Percentiles rank a stretch among this genome's conserved stretches.
Conservation (phyloP, 169 alveolate species). For the Theileria sp. region DNA sequence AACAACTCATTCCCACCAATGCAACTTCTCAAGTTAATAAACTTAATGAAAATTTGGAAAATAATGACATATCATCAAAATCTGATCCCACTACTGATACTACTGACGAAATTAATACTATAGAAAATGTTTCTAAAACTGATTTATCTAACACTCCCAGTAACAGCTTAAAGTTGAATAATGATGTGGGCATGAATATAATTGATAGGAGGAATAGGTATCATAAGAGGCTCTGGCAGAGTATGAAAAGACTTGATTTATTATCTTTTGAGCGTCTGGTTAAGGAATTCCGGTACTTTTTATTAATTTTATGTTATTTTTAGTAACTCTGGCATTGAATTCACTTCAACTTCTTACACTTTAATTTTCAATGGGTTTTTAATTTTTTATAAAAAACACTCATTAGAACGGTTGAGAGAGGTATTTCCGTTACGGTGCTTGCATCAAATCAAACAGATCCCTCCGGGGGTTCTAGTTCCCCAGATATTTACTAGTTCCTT, state of each 20-base stretch:
- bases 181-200: neutral
- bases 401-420: neutral
- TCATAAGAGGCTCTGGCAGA: slow-evolving; percentile 45
- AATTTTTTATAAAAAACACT: slow-evolving; percentile 19
- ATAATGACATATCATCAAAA: neutral
- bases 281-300: slow-evolving; percentile 21
- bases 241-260: slow-evolving; percentile 45
- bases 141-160: neutral
- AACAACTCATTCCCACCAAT: slow-evolving; percentile 23
- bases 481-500: too few species aligned
- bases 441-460: too few species aligned
- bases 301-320: neutral
- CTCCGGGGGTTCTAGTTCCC: too few species aligned
- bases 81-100: neutral
- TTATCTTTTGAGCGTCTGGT: slow-evolving; percentile 20
- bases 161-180: neutral
- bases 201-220: slow-evolving; percentile 21
- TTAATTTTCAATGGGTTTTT: slow-evolving; percentile 47
- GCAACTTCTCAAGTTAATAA: neutral
- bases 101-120: neutral
- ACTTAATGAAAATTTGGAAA: neutral
- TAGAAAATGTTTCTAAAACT: neutral
- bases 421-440: neutral
- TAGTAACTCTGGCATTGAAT: slow-evolving; percentile 17
- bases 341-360: slow-evolving; percentile 45